These are phyloP conservation scores for Macrolepiota dolichaula DNA, from an alignment of 768 basidiomycete genomes.

Conservation along the genomic window DNA sequence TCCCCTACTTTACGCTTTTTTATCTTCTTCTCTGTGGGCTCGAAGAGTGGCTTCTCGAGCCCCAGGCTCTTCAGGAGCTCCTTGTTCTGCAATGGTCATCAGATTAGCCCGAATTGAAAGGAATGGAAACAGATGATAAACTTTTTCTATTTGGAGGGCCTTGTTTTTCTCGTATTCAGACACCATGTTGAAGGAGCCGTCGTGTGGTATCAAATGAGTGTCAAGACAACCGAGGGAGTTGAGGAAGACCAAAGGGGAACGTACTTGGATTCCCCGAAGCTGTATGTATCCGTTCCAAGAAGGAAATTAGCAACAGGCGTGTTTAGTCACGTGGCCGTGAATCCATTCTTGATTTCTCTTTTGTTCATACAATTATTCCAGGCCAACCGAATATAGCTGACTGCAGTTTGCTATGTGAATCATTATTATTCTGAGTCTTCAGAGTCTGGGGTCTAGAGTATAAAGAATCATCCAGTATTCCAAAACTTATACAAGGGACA, in stretches of 20 bases:
- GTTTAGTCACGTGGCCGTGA: constrained; percentile 10
- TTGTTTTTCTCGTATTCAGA: constrained; percentile 29
- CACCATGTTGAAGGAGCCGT: constrained; percentile 16
- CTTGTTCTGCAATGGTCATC: constrained; percentile 32
- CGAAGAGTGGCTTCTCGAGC: constrained; percentile 43
- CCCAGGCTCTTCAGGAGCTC: constrained; percentile 39
- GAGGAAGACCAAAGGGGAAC: no score
- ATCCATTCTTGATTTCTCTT: background rate
- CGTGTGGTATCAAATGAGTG: background rate
- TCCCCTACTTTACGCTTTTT: constrained; percentile 26
- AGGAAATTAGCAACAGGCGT: background rate
- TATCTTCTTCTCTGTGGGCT: constrained; percentile 42
- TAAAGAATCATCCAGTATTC: no score
- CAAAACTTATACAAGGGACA: background rate
- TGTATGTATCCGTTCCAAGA: background rate
- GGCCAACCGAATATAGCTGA: no score
- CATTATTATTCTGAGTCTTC: no score
- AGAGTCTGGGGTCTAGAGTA: no score
- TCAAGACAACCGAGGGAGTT: background rate
- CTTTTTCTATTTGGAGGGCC: constrained; percentile 30
- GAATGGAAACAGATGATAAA: background rate
- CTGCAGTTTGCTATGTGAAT: no score
- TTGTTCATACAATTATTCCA: no score
- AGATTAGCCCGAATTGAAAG: background rate
- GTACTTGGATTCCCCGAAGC: background rate